Evolutionary conservation across 108 stramenopile species (phyloP), one percentile per base, ranked within the genome.

Genomic region (Schizochytrium sp.): DNA sequence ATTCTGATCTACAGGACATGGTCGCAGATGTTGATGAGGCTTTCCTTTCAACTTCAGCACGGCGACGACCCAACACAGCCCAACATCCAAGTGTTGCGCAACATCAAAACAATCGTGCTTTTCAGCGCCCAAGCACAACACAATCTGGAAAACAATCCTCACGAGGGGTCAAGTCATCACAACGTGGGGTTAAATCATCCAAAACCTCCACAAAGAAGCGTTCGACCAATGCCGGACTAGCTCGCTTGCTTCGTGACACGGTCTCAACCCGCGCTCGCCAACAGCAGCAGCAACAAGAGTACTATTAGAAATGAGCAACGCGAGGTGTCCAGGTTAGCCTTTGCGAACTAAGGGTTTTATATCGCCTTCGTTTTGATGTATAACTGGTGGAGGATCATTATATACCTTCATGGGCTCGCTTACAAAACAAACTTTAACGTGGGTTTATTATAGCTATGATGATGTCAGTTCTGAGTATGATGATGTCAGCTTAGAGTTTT

Each of bases 1-100:
- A 69, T 38, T 69, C 64, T 15, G 64, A 69, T 7, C 44, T 69
- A 44, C 64, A 69, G 12, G 64, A 69, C 28, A 69, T 69, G 64
- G 64, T 44, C 8, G 64, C 64, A 8, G 64, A 69, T 38, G 64
- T 69, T 38, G 64, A 69, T 2, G 64, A 69, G 3, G 64, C 28
- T 0, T 3, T 69, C 44, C 44, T 69, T 38, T 12, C 64, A 44
- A 69, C 64, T 15, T 69, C 64, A 7, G 40, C 64, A 8, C 7
- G 64, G 15, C 64, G 42, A 7, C 64, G 64, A 12, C 2, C 64
- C 42, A 38, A 15, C 12, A n/a, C 19, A 0, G 5, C 10, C 42
- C 64, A 44, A 69, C 64, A 38, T 69, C 59, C 0, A n/a, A n/a
- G 17, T 60, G 19, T 60, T 60, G 19, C 59, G 59, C 59, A 60